Evolutionary conservation across 2,329 filamentous ascomycete species (phyloP).

Genomic region (Ceratocystis ficicola): DNA sequence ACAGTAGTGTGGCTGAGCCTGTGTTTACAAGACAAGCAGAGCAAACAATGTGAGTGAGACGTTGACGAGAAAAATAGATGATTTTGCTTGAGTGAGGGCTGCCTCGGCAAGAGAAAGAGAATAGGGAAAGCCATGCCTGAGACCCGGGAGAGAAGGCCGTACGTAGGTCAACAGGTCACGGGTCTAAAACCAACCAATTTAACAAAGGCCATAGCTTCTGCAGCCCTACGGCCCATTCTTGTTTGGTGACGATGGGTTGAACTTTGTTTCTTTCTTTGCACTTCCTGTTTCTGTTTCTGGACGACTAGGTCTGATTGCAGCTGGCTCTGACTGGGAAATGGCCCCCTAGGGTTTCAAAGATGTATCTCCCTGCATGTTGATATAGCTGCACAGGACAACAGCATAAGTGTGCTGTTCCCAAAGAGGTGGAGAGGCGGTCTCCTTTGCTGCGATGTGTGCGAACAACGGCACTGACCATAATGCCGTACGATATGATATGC

Average conservation of each 20-base stretch:
- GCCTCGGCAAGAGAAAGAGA: neutral
- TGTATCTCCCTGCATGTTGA: conserved; percentile 4
- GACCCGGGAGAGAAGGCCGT: neutral
- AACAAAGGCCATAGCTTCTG: conserved; percentile 7
- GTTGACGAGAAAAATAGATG: neutral
- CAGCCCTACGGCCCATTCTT: neutral
- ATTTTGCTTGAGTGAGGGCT: neutral
- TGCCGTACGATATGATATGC: neutral
- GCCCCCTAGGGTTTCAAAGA: conserved; percentile 2
- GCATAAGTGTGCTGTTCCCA: neutral
- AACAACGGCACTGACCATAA: neutral
- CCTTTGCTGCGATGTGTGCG: neutral
- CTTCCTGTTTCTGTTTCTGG: neutral
- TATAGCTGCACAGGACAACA: neutral
- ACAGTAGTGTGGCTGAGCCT: conserved; percentile 6
- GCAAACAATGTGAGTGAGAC: neutral
- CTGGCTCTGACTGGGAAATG: neutral
- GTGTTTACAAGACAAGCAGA: neutral
- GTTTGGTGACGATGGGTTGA: neutral
- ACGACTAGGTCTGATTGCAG: neutral
- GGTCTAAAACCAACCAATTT: neutral
- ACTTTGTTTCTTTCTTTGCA: neutral
- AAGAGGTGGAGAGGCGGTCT: neutral
- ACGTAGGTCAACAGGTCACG: neutral
- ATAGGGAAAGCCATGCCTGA: neutral